phyloP scores from a whole-genome alignment of 140 eudicot genomes.

The Senecio squalidus region DNA sequence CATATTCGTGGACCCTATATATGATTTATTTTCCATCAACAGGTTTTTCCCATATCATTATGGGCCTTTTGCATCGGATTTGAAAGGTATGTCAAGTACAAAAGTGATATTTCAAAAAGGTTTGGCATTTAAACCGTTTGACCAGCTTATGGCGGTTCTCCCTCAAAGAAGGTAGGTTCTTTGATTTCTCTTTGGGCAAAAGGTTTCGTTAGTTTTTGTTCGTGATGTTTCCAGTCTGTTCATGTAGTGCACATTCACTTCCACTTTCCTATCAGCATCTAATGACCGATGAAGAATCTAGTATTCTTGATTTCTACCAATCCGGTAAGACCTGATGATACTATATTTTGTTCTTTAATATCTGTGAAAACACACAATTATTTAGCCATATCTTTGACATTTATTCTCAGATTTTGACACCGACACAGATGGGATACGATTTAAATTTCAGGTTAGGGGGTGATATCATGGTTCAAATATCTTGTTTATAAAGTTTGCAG shows the following conservation, averaged over 20 bases:
- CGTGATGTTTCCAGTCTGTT: neutral
- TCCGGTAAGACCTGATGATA: conserved; percentile 20
- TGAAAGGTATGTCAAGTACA: conserved; percentile 44
- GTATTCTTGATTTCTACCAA: conserved; percentile 44
- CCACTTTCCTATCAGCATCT: conserved; percentile 35
- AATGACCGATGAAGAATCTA: conserved; percentile 41
- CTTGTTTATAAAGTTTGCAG: neutral
- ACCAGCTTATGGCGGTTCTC: conserved; percentile 69
- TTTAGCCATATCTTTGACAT: neutral
- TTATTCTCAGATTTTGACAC: conserved; percentile 35
- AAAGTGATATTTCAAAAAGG: conserved; percentile 44
- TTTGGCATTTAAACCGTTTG: conserved; percentile 51
- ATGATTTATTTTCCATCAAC: neutral
- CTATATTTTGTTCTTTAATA: neutral
- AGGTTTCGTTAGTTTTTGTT: neutral
- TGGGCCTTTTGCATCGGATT: conserved; percentile 62
- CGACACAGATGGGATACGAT: conserved; percentile 56
- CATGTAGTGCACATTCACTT: conserved; percentile 53
- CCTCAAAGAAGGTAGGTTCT: conserved; percentile 51
- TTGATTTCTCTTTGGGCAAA: neutral
- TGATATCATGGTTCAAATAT: neutral
- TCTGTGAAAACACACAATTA: neutral
- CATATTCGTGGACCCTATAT: neutral
- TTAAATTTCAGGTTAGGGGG: conserved; percentile 52
- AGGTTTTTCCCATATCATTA: conserved; percentile 67